Base-by-base conservation (phyloP, 805 yeast genomes). In the Candida saitoana region DNA sequence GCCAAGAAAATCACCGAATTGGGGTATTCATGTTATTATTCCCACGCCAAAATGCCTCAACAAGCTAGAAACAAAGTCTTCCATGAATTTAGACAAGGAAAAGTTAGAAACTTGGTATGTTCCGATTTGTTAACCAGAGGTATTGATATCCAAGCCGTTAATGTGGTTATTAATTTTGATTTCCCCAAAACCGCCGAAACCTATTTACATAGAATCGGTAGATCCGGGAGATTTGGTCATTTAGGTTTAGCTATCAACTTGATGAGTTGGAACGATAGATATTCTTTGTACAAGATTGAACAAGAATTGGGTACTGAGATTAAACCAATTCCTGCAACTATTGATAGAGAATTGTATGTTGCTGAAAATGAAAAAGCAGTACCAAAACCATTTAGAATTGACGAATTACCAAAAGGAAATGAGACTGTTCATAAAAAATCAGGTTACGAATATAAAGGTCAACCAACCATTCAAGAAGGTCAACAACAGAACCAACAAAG, bases 111-210 rank as follows among this genome's bases (percentile, higher is more conserved):
- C 60, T 76, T 93, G 57, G 99, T 93, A 32, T 93, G 99, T 69
- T 87, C 98, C 1, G 99, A 93, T 70, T 74, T 93, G 48, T 77
- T 93, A 49, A 91, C 98, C 22, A 86, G 98, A 76, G 98, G 99
- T 78, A 93, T 93, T 57, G 99, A 93, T 75, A 91, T 93, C 56
- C 98, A 93, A 68, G 98, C 98, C 5, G 99, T 93, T 50, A 93
- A 93, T 60, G 98, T 93, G 36, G 99, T 93, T 38, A 87, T 93
- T 57, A 93, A 93, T 71, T 93, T 93, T 63, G 99, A 93, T 65
- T 93, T 93, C 84, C 99, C 99, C 47, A 91, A 91, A 65, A 88
- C 84, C 41, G 97, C 98, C 5, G 99, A 93, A 66, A 93, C 98
- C 32, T 93, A 93, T 63, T 77, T 93, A 55, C 99, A 93, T 71